Base-by-base conservation (phyloP, 805 yeast genomes). In the Candida railenensis region DNA sequence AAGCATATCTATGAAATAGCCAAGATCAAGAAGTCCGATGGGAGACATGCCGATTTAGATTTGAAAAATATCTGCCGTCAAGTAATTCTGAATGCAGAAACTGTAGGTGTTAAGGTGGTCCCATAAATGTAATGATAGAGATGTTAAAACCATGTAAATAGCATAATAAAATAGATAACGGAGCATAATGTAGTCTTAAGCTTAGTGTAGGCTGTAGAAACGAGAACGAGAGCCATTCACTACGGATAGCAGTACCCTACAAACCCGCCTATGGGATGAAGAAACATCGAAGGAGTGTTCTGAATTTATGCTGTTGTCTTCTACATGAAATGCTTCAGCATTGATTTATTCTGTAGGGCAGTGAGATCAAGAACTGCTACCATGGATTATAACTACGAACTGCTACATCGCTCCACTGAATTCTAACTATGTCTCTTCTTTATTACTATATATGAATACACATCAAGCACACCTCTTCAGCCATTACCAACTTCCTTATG, bases 1-100 rank as follows among this genome's bases (percentile, higher is more conserved):
- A 94, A 94, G 66, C 98, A 94, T 63, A 78, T 90, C 22, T 94
- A 89, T 62, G 98, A 92, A 69, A 87, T 94, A 57, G 98, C 99
- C 33, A 86, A 89, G 70, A 85, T 94, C 55, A 94, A 94, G 71
- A 82, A 90, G 64, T 85, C 84, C 1, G 99, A 94, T 66, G 83
- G 81, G 2, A 79, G 85, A 56, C 96, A 90, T 65, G 77, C 82
- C 45, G 76, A 78, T 44, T 68, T 85, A 47, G 87, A 84, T 18
- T 63, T 92, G 62, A 80, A 87, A 61, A 80, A 86, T 18, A 84
- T 94, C 38, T 86, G 86, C 46, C 92, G 92, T 58, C 81, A 89
- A 25, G 81, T 94, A 16, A 74, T 92, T 37, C 87, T 91, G 54
- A 87, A 95, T 2, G 98, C 98, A n/a, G 84, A 79, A 56, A 85